A percentile compares a stretch with the other conserved stretches of the same genome.
Evolutionary conservation across 2,329 filamentous ascomycete genomes (phyloP).

Genomic region (Chaetomium globosum): DNA sequence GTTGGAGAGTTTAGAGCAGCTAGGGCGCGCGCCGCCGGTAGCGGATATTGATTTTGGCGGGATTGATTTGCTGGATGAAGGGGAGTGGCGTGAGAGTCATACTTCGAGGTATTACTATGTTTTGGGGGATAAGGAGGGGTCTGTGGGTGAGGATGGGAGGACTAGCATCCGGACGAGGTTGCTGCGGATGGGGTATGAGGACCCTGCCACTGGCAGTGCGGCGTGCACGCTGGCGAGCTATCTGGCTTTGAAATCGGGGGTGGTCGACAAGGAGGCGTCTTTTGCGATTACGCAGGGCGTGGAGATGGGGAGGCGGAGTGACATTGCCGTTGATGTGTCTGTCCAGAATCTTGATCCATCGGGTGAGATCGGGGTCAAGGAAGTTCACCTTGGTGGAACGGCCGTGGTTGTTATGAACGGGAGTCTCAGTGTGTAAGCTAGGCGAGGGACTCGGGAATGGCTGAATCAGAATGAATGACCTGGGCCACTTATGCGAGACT

Average conservation of each 20-base stretch:
- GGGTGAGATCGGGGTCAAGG: conserved; percentile 31
- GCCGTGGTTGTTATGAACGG: conserved; percentile 41
- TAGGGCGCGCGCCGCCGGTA: conserved; percentile 48
- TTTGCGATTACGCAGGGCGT: conserved; percentile 66
- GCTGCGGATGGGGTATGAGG: conserved; percentile 57
- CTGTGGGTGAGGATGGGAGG: conserved; percentile 22
- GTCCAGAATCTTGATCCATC: conserved; percentile 10
- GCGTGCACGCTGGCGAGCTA: conserved; percentile 60
- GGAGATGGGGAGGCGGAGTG: conserved; percentile 65
- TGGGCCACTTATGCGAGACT: neutral
- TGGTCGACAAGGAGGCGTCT: conserved; percentile 41
- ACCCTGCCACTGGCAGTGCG: conserved; percentile 66
- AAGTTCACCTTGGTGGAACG: conserved; percentile 39
- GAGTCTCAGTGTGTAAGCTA: conserved; percentile 29
- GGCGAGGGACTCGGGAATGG: too few species aligned
- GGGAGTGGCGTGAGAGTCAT: conserved; percentile 57
- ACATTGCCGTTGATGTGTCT: conserved; percentile 53
- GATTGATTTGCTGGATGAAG: conserved; percentile 52
- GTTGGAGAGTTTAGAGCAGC: conserved; percentile 61
- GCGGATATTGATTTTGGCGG: conserved; percentile 42
- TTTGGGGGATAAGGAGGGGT: conserved; percentile 37
- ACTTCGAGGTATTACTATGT: conserved; percentile 64
- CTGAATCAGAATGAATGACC: too few species aligned
- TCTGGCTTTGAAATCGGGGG: conserved; percentile 50
- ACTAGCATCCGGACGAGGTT: conserved; percentile 59